phyloP scores from a whole-genome alignment of 306 rosid genomes.

The Cucurbita ficifolia region DNA sequence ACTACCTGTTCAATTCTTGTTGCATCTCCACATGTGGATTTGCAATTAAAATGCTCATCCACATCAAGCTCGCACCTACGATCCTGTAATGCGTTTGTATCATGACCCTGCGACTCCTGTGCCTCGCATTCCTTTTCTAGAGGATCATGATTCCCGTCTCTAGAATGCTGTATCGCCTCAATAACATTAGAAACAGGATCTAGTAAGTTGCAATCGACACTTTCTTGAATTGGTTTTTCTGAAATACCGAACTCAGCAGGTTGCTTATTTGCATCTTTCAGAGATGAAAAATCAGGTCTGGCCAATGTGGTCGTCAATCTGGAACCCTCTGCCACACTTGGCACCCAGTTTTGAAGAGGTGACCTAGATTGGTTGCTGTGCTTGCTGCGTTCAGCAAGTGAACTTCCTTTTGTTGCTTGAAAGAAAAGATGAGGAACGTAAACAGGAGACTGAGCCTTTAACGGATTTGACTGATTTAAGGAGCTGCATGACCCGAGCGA shows the following conservation, averaged over 20 bases:
- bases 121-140: constrained; percentile 10
- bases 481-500: constrained; percentile 15
- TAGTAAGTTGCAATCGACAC: constrained; percentile 15
- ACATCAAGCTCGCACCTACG: constrained; percentile 11
- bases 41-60: constrained; percentile 11
- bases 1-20: constrained; percentile 36
- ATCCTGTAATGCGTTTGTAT: constrained; percentile 12
- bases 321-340: constrained; percentile 34
- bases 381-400: constrained; percentile 24
- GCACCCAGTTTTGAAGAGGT: constrained; percentile 59
- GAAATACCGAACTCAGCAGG: constrained; percentile 14
- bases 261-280: constrained; percentile 23
- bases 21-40: constrained; percentile 15
- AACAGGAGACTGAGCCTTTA: constrained; percentile 21
- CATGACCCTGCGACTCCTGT: constrained; percentile 9
- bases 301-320: constrained; percentile 13
- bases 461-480: constrained; percentile 16
- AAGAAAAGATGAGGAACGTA: constrained; percentile 27
- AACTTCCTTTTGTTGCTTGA: constrained; percentile 27
- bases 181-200: constrained; percentile 20
- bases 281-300: constrained; percentile 24
- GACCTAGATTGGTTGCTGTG: constrained; percentile 31
- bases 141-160: constrained; percentile 8
- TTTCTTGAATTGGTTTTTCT: constrained; percentile 20
- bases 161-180: constrained; percentile 6